Percentiles rank a stretch among this genome's conserved stretches.
phyloP scores from a whole-genome alignment of 2,329 filamentous ascomycete species.

The Atkinsonella texensis region DNA sequence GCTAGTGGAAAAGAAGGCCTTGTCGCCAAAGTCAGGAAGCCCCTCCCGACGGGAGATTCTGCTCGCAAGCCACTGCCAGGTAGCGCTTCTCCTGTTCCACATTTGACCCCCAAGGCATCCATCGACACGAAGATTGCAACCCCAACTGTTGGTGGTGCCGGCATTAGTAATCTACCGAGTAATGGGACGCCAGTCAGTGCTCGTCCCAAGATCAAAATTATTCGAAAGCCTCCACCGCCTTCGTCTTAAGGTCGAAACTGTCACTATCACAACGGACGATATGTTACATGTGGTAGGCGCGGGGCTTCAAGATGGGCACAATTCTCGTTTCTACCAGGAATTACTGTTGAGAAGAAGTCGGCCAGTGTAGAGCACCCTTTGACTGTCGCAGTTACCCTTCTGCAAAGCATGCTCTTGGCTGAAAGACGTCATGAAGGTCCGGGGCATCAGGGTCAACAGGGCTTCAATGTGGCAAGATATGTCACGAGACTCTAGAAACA shows the following conservation, averaged over 20 bases:
- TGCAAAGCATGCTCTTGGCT: no score
- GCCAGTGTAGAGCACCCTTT: no score
- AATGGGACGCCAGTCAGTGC: conserved; percentile 14
- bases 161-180: conserved; percentile 12
- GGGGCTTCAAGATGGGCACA: no score
- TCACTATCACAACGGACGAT: background rate
- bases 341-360: no score
- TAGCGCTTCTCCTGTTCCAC: conserved; percentile 12
- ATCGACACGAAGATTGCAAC: conserved; percentile 12
- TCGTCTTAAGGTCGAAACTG: conserved; percentile 9
- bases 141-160: conserved; percentile 13
- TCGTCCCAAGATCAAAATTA: conserved; percentile 25
- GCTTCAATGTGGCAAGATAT: no score
- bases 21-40: conserved; percentile 24
- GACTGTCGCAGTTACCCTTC: no score
- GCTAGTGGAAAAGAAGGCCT: conserved; percentile 18
- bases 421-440: no score
- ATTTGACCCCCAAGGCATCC: conserved; percentile 16
- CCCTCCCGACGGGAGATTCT: conserved; percentile 20
- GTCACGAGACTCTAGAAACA: no score
- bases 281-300: no score
- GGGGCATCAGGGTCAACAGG: no score
- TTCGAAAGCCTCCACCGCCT: conserved; percentile 21
- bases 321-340: no score
- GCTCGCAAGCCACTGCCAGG: conserved; percentile 22